Percentiles rank a stretch among this genome's conserved stretches.
These are phyloP conservation scores for Globisporangium paddicum DNA, from an alignment of 352 stramenopile species.

Conservation along the genomic window DNA sequence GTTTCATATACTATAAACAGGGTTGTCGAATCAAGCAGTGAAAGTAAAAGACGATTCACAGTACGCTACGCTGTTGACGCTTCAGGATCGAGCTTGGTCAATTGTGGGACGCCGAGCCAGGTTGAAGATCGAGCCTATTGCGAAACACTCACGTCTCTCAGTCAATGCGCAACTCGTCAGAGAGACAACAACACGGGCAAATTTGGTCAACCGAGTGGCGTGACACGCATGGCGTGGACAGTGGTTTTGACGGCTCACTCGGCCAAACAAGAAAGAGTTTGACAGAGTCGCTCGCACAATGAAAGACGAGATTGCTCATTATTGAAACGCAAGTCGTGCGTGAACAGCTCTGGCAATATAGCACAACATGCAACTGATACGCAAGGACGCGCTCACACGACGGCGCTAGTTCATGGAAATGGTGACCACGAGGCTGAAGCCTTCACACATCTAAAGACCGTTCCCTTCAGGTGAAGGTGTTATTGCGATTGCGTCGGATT, in stretches of 20 bases:
- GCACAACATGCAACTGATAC: too few species aligned
- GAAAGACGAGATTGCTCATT: too few species aligned
- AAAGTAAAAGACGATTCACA: neutral
- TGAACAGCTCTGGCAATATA: too few species aligned
- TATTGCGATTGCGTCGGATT: too few species aligned
- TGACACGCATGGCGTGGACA: conserved; percentile 12
- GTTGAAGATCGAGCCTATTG: conserved; percentile 10
- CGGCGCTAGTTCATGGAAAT: too few species aligned
- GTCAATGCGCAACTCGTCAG: neutral
- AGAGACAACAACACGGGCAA: neutral
- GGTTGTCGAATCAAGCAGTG: neutral
- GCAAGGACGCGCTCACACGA: too few species aligned
- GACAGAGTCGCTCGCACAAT: too few species aligned
- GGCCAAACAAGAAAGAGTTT: neutral
- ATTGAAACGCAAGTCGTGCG: neutral
- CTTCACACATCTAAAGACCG: too few species aligned
- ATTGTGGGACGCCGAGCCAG: neutral
- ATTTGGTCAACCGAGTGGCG: neutral
- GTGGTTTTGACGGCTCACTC: neutral
- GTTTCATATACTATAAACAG: too few species aligned
- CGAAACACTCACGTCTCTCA: conserved; percentile 3
- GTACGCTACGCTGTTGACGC: conserved; percentile 3
- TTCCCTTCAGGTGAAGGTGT: too few species aligned
- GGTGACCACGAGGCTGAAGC: too few species aligned
- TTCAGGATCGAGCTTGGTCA: conserved; percentile 10